These are phyloP conservation scores for Candida insectalens DNA, from an alignment of 805 yeast species.

Conservation along the genomic window DNA sequence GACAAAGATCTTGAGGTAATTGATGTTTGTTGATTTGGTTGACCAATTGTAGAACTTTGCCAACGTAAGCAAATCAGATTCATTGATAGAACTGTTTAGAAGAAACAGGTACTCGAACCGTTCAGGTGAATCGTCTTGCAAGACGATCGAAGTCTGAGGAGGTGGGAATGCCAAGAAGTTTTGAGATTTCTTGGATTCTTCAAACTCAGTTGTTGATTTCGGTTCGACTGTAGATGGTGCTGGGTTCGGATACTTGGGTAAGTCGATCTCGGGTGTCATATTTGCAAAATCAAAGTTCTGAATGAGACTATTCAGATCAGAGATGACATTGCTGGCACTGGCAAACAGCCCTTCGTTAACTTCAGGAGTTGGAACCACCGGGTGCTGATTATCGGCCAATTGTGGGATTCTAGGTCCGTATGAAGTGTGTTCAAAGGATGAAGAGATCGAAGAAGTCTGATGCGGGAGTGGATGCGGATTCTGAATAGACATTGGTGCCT, in stretches of 20 bases:
- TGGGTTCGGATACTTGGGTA: no score
- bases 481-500: no score
- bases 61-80: conserved; percentile 16
- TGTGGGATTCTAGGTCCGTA: no score
- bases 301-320: conserved; percentile 26
- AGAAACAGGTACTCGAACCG: conserved; percentile 19
- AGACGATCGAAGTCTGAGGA: conserved; percentile 9
- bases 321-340: conserved; percentile 26
- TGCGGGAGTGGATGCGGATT: no score
- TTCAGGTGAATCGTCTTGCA: conserved; percentile 8
- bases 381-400: not conserved
- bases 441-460: no score
- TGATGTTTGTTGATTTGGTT: conserved; percentile 21
- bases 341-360: conserved; percentile 22
- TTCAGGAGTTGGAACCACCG: conserved; percentile 3
- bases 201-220: no score
- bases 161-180: conserved; percentile 17
- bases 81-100: conserved; percentile 19
- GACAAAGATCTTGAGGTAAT: conserved; percentile 23
- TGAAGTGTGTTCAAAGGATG: no score
- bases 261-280: no score
- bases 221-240: no score
- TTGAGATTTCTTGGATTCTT: not conserved
- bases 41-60: conserved; percentile 24
- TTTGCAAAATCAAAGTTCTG: conserved; percentile 18